Evolutionary conservation across 768 basidiomycete genomes (phyloP), one percentile per base, ranked within the genome.

Genomic region (Cyclocybe cylindracea): DNA sequence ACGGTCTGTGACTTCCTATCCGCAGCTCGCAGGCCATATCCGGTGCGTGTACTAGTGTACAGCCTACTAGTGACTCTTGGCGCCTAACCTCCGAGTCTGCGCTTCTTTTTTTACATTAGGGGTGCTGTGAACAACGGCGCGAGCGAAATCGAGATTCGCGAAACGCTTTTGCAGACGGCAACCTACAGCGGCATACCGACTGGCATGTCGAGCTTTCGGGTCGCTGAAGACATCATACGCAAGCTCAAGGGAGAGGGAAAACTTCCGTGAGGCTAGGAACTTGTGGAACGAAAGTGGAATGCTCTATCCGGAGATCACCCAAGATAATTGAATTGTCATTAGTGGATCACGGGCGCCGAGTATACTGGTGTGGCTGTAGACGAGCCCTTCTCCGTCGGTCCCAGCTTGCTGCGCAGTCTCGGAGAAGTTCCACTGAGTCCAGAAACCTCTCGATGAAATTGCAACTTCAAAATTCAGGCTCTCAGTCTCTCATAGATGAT

Each of bases 61-160:
- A 39, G 42, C 29, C 24, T 18, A 14, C 16, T n/a, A 19, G 18
- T 35, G 40, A 14, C 46, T 39, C 38, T 32, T 42, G 11, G 14
- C 44, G 31, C 29, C 2, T 46, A 31, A 48, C 10, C 46, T 9
- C 43, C 32, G 16, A 18, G 16, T 54, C 6, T 5, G 34, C 39
- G 24, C 24, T 24, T 24, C 24, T n/a, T 5, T 24, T 24, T 24
- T 24, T 24, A 24, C 24, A 24, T 24, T 24, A 75, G 76, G 50
- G 75, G 77, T 8, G 77, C 77, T 6, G 66, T 76, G 10, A 69
- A 67, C 32, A 78, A 78, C 44, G 77, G 77, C 5, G 74, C 71
- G 7, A 67, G 70, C 6, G 74, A 75, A 43, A 48, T 73, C 5
- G 77, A 78, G 46, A 76, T 78, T 29, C 57, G 72, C 29, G 77